Evolutionary conservation across 2,329 filamentous ascomycete species (phyloP), one percentile per base, ranked within the genome.

Genomic region (Zasmidium citrigriseum): DNA sequence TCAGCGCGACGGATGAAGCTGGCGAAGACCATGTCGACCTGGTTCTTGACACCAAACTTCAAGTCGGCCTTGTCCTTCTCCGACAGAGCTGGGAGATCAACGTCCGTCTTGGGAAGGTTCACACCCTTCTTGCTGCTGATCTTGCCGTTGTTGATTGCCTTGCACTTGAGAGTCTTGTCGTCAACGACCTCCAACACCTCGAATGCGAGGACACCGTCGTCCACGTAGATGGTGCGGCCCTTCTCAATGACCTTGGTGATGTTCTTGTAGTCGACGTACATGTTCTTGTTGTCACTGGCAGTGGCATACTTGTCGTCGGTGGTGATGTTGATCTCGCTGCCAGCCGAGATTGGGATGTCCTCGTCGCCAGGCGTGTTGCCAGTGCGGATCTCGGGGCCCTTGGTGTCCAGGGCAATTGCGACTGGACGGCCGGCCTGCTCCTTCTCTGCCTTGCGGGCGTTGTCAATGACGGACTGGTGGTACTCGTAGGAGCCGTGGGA

Each of bases 261-360:
- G 85, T 99, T 99, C 88, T 96, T 96, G 85, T 99, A 98, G 83
- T 98, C 93, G 73, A 98, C 89, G 74, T 92, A 97, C 95, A 99
- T 96, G 84, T 96, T 96, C 81, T 93, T 85, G 70, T 91, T 88
- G 77, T 96, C 90, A 73, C 89, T 93, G 59, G 86, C 80, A 57
- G 89, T 89, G 69, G 89, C 89, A 77, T 97, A 98, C 75, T 91
- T 82, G 51, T 98, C 93, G 75, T 99, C 93, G 59, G 95, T 99
- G 74, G 95, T 97, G 79, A 99, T 90, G 85, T 96, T 97, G 78
- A 99, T 79, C 79, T 96, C 83, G 66, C 87, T 86, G 69, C 93
- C 93, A 53, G 87, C 89, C 67, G 86, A 80, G 78, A 99, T 93
- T 67, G 93, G 91, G 64, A 90, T 85, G 73, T 93, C 90, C 69